Conservation (phyloP, 2,329 filamentous ascomycete genomes). For the Phoma sp. region DNA sequence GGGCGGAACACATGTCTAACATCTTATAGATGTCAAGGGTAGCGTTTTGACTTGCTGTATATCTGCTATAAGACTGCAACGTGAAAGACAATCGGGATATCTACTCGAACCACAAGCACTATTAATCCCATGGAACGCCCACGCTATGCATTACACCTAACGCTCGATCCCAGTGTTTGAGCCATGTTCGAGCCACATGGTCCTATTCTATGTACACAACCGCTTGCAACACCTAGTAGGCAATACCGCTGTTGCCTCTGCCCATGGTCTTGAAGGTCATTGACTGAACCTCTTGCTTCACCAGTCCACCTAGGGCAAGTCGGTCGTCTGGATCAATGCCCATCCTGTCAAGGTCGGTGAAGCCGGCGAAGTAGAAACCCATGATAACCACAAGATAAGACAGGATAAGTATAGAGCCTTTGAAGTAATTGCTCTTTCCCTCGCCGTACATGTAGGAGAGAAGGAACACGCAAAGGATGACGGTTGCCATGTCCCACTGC, state of each 20-base stretch:
- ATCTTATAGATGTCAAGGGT: neutral
- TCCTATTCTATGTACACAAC: neutral
- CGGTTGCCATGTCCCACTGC: slow-evolving; percentile 98
- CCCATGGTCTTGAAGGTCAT: slow-evolving; percentile 46
- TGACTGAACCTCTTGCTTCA: slow-evolving; percentile 39
- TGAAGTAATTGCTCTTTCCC: slow-evolving; percentile 99
- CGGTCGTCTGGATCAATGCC: slow-evolving; percentile 45
- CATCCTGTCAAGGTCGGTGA: slow-evolving; percentile 58
- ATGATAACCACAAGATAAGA: slow-evolving; percentile 91
- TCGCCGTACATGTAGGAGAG: slow-evolving; percentile 98
- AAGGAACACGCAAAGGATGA: slow-evolving; percentile 94
- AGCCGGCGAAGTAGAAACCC: slow-evolving; percentile 87
- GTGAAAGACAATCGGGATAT: neutral
- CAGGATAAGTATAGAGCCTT: slow-evolving; percentile 91
- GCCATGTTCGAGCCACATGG: neutral
- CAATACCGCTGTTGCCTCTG: slow-evolving; percentile 30
- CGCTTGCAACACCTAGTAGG: slow-evolving; percentile 25
- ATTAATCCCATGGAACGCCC: neutral
- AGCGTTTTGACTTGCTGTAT: neutral
- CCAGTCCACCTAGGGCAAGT: slow-evolving; percentile 40
- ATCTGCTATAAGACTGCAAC: neutral
- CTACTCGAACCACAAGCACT: neutral
- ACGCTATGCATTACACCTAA: slow-evolving; percentile 5
- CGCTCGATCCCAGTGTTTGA: neutral
- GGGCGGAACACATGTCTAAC: neutral